Percentiles rank a stretch among this genome's conserved stretches.
These are phyloP conservation scores for Rhododendron vialii DNA, from an alignment of 148 eudicot genomes.

Conservation along the genomic window DNA sequence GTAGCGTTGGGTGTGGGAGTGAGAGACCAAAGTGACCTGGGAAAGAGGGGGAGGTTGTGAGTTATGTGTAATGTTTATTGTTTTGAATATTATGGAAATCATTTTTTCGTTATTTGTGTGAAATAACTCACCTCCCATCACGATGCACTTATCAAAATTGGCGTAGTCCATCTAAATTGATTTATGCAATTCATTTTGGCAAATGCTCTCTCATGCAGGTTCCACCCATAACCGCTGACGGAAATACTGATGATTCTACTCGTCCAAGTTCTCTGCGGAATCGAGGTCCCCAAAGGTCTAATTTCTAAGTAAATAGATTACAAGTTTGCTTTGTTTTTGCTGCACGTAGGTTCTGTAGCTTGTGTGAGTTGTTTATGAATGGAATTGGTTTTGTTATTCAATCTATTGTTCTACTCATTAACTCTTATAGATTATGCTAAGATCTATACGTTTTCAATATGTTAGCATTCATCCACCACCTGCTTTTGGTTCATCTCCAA, in stretches of 20 bases:
- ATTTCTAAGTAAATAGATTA: neutral
- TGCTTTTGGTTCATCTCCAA: conserved; percentile 91
- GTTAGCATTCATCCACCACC: conserved; percentile 83
- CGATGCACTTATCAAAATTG: neutral
- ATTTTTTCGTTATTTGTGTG: neutral
- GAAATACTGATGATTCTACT: conserved; percentile 35
- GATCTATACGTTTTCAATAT: conserved; percentile 12
- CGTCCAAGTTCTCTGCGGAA: conserved; percentile 27
- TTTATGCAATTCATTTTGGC: neutral
- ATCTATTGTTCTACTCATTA: neutral
- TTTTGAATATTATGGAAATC: neutral
- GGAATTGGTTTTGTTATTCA: neutral
- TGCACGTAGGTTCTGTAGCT: neutral
- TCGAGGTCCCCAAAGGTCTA: conserved; percentile 53
- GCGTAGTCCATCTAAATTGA: neutral
- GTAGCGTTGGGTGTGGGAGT: neutral
- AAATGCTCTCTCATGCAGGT: conserved; percentile 45
- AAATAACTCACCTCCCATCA: neutral
- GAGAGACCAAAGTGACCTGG: neutral
- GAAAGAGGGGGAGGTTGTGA: neutral
- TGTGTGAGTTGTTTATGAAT: conserved; percentile 2
- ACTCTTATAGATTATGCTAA: conserved; percentile 11
- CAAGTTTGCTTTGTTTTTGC: neutral
- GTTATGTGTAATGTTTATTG: no score
- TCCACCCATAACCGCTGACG: conserved; percentile 36